Evolutionary conservation across 306 rosid genomes (phyloP), one percentile per base, ranked within the genome.

Genomic region (Senna siamea): DNA sequence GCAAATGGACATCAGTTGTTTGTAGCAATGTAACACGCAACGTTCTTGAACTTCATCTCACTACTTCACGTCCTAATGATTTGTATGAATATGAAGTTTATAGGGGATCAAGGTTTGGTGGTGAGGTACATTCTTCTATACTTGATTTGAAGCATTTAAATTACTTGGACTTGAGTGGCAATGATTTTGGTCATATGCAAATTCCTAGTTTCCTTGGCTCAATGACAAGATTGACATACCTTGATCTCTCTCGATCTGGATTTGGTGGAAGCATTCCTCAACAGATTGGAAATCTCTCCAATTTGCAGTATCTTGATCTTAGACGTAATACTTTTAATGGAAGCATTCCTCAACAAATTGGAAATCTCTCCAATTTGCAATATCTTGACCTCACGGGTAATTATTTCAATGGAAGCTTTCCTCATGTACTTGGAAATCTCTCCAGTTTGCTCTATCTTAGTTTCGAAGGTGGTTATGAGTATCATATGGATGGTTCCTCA

Each of bases 21-120:
- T 82, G 83, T 5, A 44, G 56, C 57, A 30, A 57, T 40, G 0
- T 2, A 6, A 82, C 72, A 0, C 71, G 78, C 26, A 73, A 50
- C 10, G 58, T 78, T 69, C 41, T 5, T 5, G 53, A 75, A 19
- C 38, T 80, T 7, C 28, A 44, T 0, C 78, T 81, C 5, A 8
- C 13, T 14, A 51, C 9, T 4, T 35, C 15, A 15, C 2, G 0
- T 11, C 12, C 11, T 53, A 1, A n/a, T n/a, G n/a, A n/a, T n/a
- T n/a, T n/a, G n/a, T 2, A 4, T n/a, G 8, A 5, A 17, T 0
- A 5, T 50, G 0, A 0, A 13, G 12, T 7, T 35, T 40, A 19
- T 38, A 17, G 4, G 52, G 11, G 52, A 18, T 63, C 52, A 40
- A 20, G 5, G 3, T 20, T 63, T 14, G 30, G 26, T 3, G 60